phyloP scores from a whole-genome alignment of 2,329 filamentous ascomycete genomes.

The Fonsecaea pedrosoi region DNA sequence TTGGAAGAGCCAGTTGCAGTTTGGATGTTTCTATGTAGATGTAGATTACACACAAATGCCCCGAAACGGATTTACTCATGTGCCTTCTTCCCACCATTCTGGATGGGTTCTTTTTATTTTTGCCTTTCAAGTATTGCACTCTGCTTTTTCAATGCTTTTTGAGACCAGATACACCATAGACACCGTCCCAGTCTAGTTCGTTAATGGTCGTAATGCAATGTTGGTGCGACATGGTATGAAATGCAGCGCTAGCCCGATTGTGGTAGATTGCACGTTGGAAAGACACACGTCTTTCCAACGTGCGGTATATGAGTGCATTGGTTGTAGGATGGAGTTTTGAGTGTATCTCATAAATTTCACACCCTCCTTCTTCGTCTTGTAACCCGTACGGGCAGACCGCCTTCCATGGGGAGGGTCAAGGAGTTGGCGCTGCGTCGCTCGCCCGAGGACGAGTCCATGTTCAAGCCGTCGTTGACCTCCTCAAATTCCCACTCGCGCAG shows the following conservation, averaged over 20 bases:
- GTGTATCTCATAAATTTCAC: background rate
- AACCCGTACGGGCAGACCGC: slow-evolving; percentile 57
- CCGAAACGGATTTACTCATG: background rate
- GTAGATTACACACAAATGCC: background rate
- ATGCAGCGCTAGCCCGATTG: background rate
- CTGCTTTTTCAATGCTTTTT: background rate
- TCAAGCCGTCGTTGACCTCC: slow-evolving; percentile 31
- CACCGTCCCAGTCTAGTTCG: background rate
- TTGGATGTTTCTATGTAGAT: background rate
- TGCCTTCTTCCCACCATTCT: background rate
- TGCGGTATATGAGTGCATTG: too few species aligned
- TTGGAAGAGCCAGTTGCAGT: background rate
- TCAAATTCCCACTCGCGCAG: slow-evolving; percentile 60
- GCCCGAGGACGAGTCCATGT: slow-evolving; percentile 4
- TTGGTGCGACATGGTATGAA: background rate
- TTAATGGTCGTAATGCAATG: background rate
- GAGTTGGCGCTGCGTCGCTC: slow-evolving; percentile 66
- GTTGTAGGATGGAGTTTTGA: too few species aligned
- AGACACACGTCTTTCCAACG: background rate
- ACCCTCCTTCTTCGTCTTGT: slow-evolving; percentile 7
- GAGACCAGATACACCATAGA: background rate
- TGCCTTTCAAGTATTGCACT: background rate
- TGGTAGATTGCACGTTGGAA: background rate
- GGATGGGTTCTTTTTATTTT: background rate
- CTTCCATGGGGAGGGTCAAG: slow-evolving; percentile 69